These are phyloP conservation scores for Vachellia collinsii DNA, from an alignment of 306 rosid species.

Conservation along the genomic window DNA sequence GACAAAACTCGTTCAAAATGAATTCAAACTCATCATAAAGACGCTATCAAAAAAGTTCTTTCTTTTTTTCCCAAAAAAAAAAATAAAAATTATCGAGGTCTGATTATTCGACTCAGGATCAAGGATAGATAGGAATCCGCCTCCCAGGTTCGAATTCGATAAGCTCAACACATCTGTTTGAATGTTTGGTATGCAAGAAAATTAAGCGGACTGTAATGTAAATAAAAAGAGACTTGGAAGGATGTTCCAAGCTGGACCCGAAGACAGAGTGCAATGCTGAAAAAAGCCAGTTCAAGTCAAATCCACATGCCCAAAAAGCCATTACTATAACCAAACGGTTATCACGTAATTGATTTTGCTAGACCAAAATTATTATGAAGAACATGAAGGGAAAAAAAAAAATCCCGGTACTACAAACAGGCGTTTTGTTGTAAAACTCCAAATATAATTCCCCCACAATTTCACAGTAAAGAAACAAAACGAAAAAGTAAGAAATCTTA, in stretches of 20 bases:
- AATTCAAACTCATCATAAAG: neutral
- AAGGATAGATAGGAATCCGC: neutral
- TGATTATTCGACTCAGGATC: neutral
- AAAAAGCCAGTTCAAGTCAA: neutral
- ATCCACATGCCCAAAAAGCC: neutral
- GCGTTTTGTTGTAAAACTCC: neutral
- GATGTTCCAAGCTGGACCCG: neutral
- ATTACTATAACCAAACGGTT: neutral
- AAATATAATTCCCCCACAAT: neutral
- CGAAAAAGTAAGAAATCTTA: slow-evolving; percentile 28
- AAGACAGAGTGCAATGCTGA: neutral
- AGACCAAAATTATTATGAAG: neutral
- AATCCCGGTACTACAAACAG: neutral
- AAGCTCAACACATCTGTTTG: neutral
- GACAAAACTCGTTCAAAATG: neutral
- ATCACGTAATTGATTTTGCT: neutral
- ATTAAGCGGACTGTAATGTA: neutral
- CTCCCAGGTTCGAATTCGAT: neutral
- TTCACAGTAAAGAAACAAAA: neutral
- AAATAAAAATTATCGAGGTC: neutral
- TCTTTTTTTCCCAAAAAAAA: too few species aligned
- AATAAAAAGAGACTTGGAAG: neutral
- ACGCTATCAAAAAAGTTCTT: neutral
- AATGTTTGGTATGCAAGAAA: neutral
- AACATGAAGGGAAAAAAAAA: neutral